phyloP scores from a whole-genome alignment of 192 early-diverging fungal genomes.

The Umbelopsis isabellina region DNA sequence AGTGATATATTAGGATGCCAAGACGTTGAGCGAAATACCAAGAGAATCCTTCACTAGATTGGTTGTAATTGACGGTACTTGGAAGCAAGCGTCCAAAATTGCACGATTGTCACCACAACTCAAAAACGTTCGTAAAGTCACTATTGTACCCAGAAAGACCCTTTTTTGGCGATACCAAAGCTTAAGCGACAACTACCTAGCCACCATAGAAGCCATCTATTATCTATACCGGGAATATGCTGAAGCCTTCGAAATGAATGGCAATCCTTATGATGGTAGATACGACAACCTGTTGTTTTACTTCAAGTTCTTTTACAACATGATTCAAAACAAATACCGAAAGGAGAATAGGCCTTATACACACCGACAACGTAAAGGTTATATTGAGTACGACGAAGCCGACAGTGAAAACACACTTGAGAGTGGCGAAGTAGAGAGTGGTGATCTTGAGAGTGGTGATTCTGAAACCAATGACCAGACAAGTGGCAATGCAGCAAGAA shows the following conservation, averaged over 20 bases:
- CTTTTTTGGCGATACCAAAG: constrained; percentile 93
- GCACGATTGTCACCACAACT: constrained; percentile 51
- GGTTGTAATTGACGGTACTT: constrained; percentile 96
- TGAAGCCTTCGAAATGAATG: constrained; percentile 48
- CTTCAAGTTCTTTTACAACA: constrained; percentile 87
- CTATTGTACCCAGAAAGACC: constrained; percentile 74
- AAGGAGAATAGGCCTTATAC: constrained; percentile 34
- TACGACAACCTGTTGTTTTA: constrained; percentile 92
- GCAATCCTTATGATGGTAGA: constrained; percentile 67
- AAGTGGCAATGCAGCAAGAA: no score
- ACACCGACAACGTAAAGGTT: constrained; percentile 29
- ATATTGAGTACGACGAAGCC: constrained; percentile 23
- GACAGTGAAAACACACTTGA: not conserved
- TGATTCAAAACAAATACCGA: constrained; percentile 82
- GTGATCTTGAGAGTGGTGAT: not conserved
- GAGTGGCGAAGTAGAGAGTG: not conserved
- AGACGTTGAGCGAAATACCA: constrained; percentile 69
- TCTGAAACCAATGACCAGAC: no score
- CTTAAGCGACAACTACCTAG: constrained; percentile 71
- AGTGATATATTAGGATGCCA: constrained; percentile 57
- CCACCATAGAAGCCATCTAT: constrained; percentile 97
- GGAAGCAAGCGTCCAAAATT: constrained; percentile 81
- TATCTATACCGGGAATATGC: constrained; percentile 88
- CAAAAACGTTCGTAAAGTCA: constrained; percentile 57
- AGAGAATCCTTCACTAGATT: constrained; percentile 68